Base-by-base conservation (phyloP, 1,284 basidiomycete genomes). In the Sanguinoderma infundibulare region DNA sequence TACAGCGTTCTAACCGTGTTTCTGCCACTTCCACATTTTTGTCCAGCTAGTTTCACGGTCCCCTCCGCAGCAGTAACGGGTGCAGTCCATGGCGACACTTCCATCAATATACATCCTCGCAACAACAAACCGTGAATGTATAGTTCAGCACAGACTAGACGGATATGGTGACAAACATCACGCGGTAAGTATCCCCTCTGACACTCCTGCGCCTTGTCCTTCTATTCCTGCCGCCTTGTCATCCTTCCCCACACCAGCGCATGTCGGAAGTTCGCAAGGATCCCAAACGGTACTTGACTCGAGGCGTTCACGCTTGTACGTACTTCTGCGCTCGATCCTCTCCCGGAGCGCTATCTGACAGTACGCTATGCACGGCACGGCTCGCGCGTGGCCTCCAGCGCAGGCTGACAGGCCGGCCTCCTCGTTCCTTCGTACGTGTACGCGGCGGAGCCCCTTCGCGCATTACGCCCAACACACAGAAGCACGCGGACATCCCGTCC, bases 401-500 rank as follows among this genome's bases (percentile, higher is more conserved):
- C 28, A 40, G 28, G 9, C 53, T 2, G 6, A 30, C 46, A 36
- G 20, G n/a, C n/a, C n/a, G n/a, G 24, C 26, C 24, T 15, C 32
- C 24, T 26, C 46, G 3, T 49, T 30, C 46, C 5, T 47, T 7
- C 28, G 36, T 39, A 7, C 46, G 36, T 35, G 32, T 51, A 40
- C 36, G 24, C 22, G 32, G n/a, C n/a, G n/a, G n/a, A n/a, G 32
- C 35, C 22, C 51, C 50, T 42, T n/a, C 40, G 53, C 44, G 26
- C 47, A 36, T 59, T 30, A 36, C 36, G 51, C 40, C 20, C 54
- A 56, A 64, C 35, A 61, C 63, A 59, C 26, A 64, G 63, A 64
- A 61, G 63, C 60, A 56, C 60, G 57, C 57, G 47, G 42, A 42
- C 51, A 30, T 28, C 44, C 28, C 46, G 20, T 17, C 55, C 40